Evolutionary conservation across 768 basidiomycete genomes (phyloP), one percentile per base, ranked within the genome.

Genomic region (Trametopsis cervina): DNA sequence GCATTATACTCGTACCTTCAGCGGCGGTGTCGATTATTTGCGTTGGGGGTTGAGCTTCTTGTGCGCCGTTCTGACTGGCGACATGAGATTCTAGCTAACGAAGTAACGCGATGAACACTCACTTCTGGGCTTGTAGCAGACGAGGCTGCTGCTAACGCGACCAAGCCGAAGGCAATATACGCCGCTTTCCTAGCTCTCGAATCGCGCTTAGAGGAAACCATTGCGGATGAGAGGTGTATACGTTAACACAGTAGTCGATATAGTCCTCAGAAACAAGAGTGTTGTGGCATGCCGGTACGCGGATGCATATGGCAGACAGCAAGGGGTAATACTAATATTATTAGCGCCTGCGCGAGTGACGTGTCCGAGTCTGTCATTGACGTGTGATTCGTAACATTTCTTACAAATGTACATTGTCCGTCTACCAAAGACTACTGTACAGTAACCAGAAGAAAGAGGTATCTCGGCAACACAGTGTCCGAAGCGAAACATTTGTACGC

Each of bases 141-240:
- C 2, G 63, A 56, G 11, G 57, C 44, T 4, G 54, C 55, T 11
- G 60, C 60, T 20, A 63, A 51, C 10, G 61, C 61, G 12, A 64
- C 57, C 12, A 67, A 33, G 12, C 59, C 61, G 29, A 63, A 64
- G 1, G 63, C 58, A 39, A 64, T 57, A 46, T 61, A 60, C 25
- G 55, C 60, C 2, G 63, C 59, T 50, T 63, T 68, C 39, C 56
- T 49, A 4, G 52, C 49, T 9, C 44, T 35, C 4, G 29, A 46
- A 26, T 45, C 54, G 6, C 40, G 36, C 38, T 47, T 53, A 21
- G 42, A 38, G 12, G 49, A 33, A 21, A 18, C 27, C 52, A 55
- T 49, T 2, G 35, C 37, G 36, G 39, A 7, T 18, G 17, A 40
- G 39, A 40, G 39, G 39, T 40, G 39, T 40, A 40, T 22, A 15